Base-by-base conservation (phyloP, 768 basidiomycete species). In the Mycena venus region DNA sequence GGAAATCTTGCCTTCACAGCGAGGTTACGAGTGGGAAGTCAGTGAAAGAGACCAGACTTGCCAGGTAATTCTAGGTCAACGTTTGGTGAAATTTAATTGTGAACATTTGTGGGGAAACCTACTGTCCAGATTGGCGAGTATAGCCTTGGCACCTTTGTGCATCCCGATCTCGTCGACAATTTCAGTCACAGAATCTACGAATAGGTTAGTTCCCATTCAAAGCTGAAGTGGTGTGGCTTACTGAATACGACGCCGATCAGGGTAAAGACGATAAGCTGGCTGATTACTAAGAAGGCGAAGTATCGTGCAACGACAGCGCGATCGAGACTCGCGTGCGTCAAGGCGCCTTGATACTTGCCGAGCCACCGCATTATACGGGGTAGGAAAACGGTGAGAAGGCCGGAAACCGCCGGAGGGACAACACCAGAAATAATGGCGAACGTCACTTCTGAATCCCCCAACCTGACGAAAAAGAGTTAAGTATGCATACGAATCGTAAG, bases 191-290 rank as follows among this genome's bases (percentile, higher is more conserved):
- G 82, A 82, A 64, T 83, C 80, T 84, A 17, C 14, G n/a, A 55
- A 7, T 34, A 25, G 4, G 17, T 47, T 11, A 40, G 70, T n/a
- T 34, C 67, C 53, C 31, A 11, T 59, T 56, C 31, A n/a, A 23
- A 40, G 25, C 15, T 9, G 23, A 62, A 55, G 40, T 15, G 40
- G 21, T 14, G 53, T 68, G n/a, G 17, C 3, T 78, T 65, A 93
- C 93, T 91, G 82, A 94, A 93, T 67, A 90, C 84, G 38, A 95
- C 95, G 34, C 93, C 93, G 66, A 96, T 91, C 64, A 95, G 79
- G 15, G 93, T 95, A 84, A 97, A 97, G 80, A 97, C 89, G 72
- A 97, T 85, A 79, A 97, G 82, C 81, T 96, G 95, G 65, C 93
- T 94, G 80, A 95, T 91, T 72, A 96, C 90, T 80, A 96, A 86